A percentile compares a stretch with the other conserved stretches of the same genome.
Evolutionary conservation across 106 monocot species (phyloP).

Genomic region (Dactylorhiza incarnata): DNA sequence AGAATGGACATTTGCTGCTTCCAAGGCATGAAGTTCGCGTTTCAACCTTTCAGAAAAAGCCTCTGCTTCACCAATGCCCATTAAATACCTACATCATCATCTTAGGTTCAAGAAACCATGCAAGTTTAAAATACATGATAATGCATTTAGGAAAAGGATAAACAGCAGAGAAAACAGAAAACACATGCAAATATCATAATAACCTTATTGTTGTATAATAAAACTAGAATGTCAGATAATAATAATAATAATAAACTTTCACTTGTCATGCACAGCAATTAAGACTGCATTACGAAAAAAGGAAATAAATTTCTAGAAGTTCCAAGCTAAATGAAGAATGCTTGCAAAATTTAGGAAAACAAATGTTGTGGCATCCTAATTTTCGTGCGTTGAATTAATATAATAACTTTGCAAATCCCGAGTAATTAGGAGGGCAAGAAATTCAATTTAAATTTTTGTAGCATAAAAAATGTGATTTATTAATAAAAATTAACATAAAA

Average conservation of each 20-base stretch:
- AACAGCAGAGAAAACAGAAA: not conserved
- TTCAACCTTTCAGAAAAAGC: conserved; percentile 99
- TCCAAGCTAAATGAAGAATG: not conserved
- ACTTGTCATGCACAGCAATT: conserved; percentile 2
- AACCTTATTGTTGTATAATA: not conserved
- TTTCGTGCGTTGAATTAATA: too few relatives aligned
- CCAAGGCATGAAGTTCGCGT: conserved; percentile 84
- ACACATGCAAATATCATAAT: not conserved
- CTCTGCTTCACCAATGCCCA: conserved; percentile 99
- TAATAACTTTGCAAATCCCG: too few relatives aligned
- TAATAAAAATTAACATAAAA: too few relatives aligned
- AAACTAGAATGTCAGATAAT: not conserved
- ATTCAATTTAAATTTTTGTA: too few relatives aligned
- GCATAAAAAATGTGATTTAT: too few relatives aligned
- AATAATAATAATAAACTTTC: not conserved
- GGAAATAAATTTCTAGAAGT: not conserved
- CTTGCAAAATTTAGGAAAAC: not conserved
- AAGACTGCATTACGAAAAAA: not conserved
- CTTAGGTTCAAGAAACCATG: not conserved
- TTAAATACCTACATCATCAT: conserved; percentile 64
- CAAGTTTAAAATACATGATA: not conserved
- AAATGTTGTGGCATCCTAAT: not conserved
- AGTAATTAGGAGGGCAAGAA: too few relatives aligned
- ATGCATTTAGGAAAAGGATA: not conserved
- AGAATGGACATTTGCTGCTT: conserved; percentile 97